These are phyloP conservation scores for Lichtheimia ramosa DNA, from an alignment of 371 early-diverging fungal species.

Conservation along the genomic window DNA sequence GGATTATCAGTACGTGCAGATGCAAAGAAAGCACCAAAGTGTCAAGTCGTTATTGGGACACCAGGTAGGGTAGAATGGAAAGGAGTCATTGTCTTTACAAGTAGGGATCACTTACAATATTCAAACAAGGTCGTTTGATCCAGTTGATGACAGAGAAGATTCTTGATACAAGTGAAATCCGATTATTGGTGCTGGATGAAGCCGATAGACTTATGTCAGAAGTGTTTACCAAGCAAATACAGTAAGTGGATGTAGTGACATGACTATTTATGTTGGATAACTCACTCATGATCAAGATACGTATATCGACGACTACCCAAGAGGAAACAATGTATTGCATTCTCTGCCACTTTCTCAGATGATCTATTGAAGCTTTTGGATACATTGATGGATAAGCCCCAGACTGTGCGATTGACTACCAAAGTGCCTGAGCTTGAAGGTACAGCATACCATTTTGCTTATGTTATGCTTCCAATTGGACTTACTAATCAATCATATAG, in stretches of 20 bases:
- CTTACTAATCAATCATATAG: conserved; percentile 20
- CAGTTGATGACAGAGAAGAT: conserved; percentile 72
- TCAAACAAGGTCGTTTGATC: conserved; percentile 68
- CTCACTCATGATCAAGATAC: conserved; percentile 12
- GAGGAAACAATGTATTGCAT: conserved; percentile 58
- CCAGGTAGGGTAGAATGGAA: conserved; percentile 71
- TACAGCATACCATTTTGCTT: conserved; percentile 10
- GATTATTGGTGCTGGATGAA: conserved; percentile 90
- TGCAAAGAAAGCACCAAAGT: conserved; percentile 60
- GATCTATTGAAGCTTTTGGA: conserved; percentile 38
- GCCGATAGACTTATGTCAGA: conserved; percentile 89
- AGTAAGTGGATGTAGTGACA: conserved; percentile 14
- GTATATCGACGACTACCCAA: conserved; percentile 27
- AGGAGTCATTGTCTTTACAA: no score
- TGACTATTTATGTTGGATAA: background rate
- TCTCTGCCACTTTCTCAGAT: conserved; percentile 66
- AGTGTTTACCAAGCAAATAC: conserved; percentile 37
- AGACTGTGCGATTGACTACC: conserved; percentile 56
- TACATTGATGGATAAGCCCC: conserved; percentile 46
- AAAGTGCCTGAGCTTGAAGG: conserved; percentile 61
- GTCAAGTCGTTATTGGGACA: conserved; percentile 88
- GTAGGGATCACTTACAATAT: no score
- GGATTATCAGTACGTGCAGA: conserved; percentile 78
- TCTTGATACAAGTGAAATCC: conserved; percentile 65
- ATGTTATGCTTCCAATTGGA: background rate